Percentiles rank a stretch among this genome's conserved stretches.
These are phyloP conservation scores for Pythium brassicae DNA, from an alignment of 352 stramenopile genomes.

Conservation along the genomic window DNA sequence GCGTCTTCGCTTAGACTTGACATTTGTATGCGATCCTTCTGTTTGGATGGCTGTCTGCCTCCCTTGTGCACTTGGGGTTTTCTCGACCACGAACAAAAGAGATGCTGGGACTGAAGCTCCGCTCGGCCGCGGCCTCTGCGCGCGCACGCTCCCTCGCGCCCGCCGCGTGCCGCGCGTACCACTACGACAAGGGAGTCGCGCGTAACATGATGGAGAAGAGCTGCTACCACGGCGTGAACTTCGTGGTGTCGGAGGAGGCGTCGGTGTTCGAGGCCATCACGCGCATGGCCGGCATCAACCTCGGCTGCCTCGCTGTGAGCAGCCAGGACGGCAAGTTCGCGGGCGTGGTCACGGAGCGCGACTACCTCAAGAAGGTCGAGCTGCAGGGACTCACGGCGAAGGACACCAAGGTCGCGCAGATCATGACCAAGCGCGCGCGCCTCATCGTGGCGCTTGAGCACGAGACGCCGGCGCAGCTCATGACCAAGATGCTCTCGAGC, in stretches of 20 bases:
- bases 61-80: no score
- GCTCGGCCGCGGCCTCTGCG: neutral
- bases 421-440: slow-evolving; percentile 91
- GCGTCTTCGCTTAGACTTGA: no score
- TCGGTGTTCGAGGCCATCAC: slow-evolving; percentile 94
- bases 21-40: no score
- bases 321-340: slow-evolving; percentile 87
- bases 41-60: no score
- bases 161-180: slow-evolving; percentile 18
- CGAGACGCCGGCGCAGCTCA: slow-evolving; percentile 89
- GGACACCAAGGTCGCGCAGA: slow-evolving; percentile 88
- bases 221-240: slow-evolving; percentile 94
- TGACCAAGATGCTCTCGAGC: slow-evolving; percentile 95
- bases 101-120: neutral
- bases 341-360: slow-evolving; percentile 91
- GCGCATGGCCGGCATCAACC: slow-evolving; percentile 93
- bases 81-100: neutral
- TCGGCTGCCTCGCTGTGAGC: slow-evolving; percentile 89
- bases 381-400: slow-evolving; percentile 88
- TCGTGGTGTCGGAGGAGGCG: slow-evolving; percentile 90
- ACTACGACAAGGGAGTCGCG: slow-evolving; percentile 82
- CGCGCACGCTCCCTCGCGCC: neutral
- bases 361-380: slow-evolving; percentile 96
- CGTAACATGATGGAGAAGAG: slow-evolving; percentile 91
- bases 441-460: slow-evolving; percentile 83